Evolutionary conservation across 2,329 filamentous ascomycete genomes (phyloP), one percentile per base, ranked within the genome.

Genomic region (Dothistroma pini): DNA sequence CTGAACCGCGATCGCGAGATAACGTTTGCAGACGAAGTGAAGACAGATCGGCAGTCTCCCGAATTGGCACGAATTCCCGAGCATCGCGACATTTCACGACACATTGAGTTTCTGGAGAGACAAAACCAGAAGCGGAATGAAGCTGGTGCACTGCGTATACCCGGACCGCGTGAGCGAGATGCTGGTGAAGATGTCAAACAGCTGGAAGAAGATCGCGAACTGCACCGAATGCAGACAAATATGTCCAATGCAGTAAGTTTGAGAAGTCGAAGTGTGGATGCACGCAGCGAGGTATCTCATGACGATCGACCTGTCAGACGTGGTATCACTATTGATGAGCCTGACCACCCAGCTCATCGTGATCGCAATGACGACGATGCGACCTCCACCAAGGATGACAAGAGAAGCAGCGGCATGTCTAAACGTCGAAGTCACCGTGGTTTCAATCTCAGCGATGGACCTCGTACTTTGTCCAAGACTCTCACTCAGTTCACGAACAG

Each of bases 81-180:
- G 4, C 80, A 35, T 82, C 89, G 61, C 52, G 67, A 70, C 41
- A 57, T 67, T n/a, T 66, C 66, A 58, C 89, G 93, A 63, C 91
- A 96, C 71, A 96, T 97, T 70, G 89, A 89, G 6, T 95, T 97
- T 69, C 75, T 97, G 14, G 86, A 96, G 74, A 88, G 89, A 34
- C 93, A 97, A 74, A 85, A 92, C 41, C 88, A 90, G 59, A 69
- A 71, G 41, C 68, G 69, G 4, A 81, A 81, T 1, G 86, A 86
- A 63, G 88, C 86, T 57, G 86, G 87, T 35, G 86, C 92, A 0
- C 78, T 97, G 49, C 88, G 91, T 47, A 97, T 99, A 69, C 95
- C 95, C 0, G 93, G 93, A 21, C 95, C 95, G 0, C 83, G 93
- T 68, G 95, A 97, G 71, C 93, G 89, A 54, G 95, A 99, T 69